Base-by-base conservation (phyloP, 768 basidiomycete species). In the Lyophyllum atratum region DNA sequence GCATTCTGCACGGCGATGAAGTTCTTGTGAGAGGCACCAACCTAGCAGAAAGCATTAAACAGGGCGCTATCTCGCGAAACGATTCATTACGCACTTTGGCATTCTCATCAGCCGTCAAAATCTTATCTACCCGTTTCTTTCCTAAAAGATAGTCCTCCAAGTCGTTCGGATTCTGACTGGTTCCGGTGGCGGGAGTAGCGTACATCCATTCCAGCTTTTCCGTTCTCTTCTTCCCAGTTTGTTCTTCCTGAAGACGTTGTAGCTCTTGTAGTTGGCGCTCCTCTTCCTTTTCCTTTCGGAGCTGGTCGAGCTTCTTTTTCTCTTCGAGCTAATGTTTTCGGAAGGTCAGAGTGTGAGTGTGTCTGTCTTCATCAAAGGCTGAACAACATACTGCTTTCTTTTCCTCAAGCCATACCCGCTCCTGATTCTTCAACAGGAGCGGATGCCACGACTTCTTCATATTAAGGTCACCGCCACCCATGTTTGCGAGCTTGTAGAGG, bases 361-460 rank as follows among this genome's bases (percentile, higher is more conserved):
- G 21, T 8, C 8, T 42, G 55, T 4, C 44, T 54, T 17, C 25
- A 34, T 17, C 31, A 19, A 39, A 51, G 52, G 21, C 17, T 29
- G 17, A 24, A 45, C 9, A 15, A 81, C 91, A 66, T 70, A 93
- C 93, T 52, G 95, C 94, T 70, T 92, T 90, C 84, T 96, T 95
- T 75, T 99, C 97, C 74, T 96, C 92, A 54, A 98, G 83, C 96
- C 97, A 98, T 67, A 98, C 97, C 84, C 92, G 86, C 86, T 96
- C 93, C 88, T 98, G 96, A 76, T 96, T 96, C 72, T 93, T 94
- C 74, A 97, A 74, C 75, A 96, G 91, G 82, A 95, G 87, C 83
- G 95, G 95, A 72, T 98, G 95, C 95, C 95, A 98, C 62, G 93
- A 95, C 84, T 97, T 96, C 76, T 92, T 97, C 95, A 98, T 98